Conservation (phyloP, 2,329 filamentous ascomycete genomes). For the Fusarium citri region DNA sequence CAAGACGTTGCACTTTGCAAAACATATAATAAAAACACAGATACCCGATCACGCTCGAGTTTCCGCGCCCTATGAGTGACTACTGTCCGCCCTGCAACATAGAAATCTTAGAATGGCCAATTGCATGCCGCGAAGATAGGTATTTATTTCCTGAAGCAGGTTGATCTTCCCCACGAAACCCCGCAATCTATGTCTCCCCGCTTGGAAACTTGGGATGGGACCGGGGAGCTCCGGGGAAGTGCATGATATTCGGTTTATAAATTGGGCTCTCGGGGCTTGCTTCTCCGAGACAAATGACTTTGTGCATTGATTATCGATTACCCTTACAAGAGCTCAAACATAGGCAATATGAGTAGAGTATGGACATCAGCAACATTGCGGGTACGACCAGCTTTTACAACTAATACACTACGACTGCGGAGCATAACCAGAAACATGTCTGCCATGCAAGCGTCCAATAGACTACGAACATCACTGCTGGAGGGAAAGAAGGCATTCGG, state of each 20-base stretch:
- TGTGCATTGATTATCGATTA: constrained; percentile 7
- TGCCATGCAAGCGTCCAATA: constrained; percentile 60
- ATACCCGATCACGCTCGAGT: constrained; percentile 35
- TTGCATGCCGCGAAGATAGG: constrained; percentile 17
- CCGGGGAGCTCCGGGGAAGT: constrained; percentile 4
- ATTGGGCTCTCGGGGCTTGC: constrained; percentile 3
- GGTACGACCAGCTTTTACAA: constrained; percentile 26
- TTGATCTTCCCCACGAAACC: constrained; percentile 36
- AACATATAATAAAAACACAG: constrained; percentile 36
- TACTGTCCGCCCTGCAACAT: constrained; percentile 17
- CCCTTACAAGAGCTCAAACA: not conserved
- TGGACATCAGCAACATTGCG: constrained; percentile 29
- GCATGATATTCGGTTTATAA: constrained; percentile 11
- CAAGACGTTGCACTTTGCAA: constrained; percentile 38
- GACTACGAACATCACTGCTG: constrained; percentile 61
- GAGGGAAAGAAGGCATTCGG: constrained; percentile 64
- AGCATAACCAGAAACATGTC: constrained; percentile 28
- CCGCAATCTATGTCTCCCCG: constrained; percentile 36
- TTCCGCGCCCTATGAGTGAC: constrained; percentile 24
- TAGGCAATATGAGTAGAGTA: constrained; percentile 31
- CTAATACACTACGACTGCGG: constrained; percentile 16
- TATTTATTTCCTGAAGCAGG: constrained; percentile 18
- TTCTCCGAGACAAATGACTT: constrained; percentile 1
- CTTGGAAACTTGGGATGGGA: constrained; percentile 6
- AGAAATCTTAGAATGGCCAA: constrained; percentile 7